phyloP scores from a whole-genome alignment of 345 rosid species.

The Citropsis articulata region DNA sequence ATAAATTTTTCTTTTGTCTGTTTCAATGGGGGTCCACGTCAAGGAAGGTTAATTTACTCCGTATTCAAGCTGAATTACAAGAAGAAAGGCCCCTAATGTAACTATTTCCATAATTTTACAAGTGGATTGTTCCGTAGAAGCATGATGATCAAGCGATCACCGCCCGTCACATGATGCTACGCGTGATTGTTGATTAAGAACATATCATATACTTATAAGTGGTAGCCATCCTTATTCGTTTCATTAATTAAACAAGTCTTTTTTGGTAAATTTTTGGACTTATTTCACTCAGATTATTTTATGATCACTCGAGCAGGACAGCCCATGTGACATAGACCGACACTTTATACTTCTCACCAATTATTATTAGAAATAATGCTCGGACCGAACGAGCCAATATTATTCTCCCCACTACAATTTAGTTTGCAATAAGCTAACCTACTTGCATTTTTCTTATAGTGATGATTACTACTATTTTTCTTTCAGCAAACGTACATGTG shows the following conservation, averaged over 20 bases:
- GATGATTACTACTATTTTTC: background rate
- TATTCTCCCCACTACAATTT: background rate
- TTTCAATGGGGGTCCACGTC: no score
- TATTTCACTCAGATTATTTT: background rate
- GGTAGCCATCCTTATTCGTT: conserved; percentile 2
- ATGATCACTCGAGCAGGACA: background rate
- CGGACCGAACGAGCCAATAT: background rate
- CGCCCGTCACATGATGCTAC: conserved; percentile 9
- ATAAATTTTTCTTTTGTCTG: no score
- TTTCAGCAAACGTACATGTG: background rate
- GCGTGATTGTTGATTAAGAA: background rate
- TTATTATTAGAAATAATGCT: background rate
- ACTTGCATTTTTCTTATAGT: background rate
- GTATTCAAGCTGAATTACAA: no score
- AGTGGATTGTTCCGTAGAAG: background rate
- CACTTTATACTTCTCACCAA: conserved; percentile 6
- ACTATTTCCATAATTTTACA: no score
- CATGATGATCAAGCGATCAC: background rate
- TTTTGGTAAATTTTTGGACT: background rate
- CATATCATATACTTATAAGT: background rate
- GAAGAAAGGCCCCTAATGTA: no score
- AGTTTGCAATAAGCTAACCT: background rate
- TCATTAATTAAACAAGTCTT: background rate
- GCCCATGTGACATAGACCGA: conserved; percentile 15
- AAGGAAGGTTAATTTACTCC: no score